Evolutionary conservation across 768 basidiomycete genomes (phyloP), one percentile per base, ranked within the genome.

Genomic region (Cystofilobasidium bisporidii): DNA sequence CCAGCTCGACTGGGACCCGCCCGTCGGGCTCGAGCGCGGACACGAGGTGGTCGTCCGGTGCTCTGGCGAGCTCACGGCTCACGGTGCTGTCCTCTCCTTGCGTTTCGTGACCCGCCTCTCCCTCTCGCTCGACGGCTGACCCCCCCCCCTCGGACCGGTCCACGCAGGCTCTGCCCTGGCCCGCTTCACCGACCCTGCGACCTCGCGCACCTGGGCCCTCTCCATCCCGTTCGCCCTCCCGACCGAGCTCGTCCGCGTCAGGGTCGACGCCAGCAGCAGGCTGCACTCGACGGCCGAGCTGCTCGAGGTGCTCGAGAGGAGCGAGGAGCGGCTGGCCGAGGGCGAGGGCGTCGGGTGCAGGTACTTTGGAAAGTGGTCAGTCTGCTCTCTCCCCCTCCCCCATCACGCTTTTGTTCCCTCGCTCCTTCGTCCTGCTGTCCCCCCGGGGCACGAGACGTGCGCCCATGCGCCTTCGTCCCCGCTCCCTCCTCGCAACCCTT

Each of bases 201-300:
- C 61, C 4, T 0, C 61, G 2, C 41, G 61, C 32, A 24, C 61
- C 1, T 97, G 94, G 90, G 86, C 86, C 0, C 79, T 97, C 41
- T 80, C 89, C 40, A 83, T 87, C 0, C 94, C 94, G 0, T 89
- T 92, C 71, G 83, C 86, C 1, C 81, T 98, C 12, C 90, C 91
- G 0, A 86, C 86, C 12, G 94, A 99, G 76, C 83, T 78, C 24
- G 83, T 94, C 45, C 82, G 83, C 36, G 87, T 84, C 2, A 81
- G 83, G 62, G 81, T 97, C 1, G 88, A 87, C 74, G 83, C 85
- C 56, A 82, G 86, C 71, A 76, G 77, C 53, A 72, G 85, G 38
- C 78, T 89, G 70, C 83, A 88, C 75, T 90, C 89, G 8, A 81
- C 83, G 65, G 91, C 86, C 9, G 88, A 91, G 72, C 80, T 91